These are phyloP conservation scores for Gigaspora rosea DNA, from an alignment of 192 early-diverging fungal species.

Conservation along the genomic window DNA sequence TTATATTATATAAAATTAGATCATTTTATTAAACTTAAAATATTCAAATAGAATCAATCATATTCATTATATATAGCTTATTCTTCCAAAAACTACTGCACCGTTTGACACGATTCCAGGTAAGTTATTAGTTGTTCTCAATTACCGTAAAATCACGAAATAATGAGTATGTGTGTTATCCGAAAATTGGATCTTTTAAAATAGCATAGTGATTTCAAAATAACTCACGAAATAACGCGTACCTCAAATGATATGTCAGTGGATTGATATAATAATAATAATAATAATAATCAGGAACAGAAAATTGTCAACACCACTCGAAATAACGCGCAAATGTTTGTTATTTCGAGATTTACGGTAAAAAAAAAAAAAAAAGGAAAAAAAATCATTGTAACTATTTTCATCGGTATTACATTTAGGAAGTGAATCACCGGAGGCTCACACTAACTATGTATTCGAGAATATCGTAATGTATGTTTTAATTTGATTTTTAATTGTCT, in stretches of 20 bases:
- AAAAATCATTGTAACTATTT: neutral
- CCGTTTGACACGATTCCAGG: slow-evolving; percentile 17
- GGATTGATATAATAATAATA: too few relatives aligned
- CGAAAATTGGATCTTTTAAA: neutral
- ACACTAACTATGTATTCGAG: slow-evolving; percentile 23
- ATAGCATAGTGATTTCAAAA: neutral
- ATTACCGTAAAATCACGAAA: too few relatives aligned
- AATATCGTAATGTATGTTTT: slow-evolving; percentile 24
- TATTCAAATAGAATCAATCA: neutral
- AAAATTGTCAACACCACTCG: too few relatives aligned
- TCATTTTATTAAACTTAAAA: neutral
- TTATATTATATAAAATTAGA: neutral
- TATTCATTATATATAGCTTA: slow-evolving; percentile 7
- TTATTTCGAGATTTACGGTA: too few relatives aligned
- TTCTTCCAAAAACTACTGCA: slow-evolving; percentile 2
- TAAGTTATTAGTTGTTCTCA: neutral
- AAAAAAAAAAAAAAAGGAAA: too few relatives aligned
- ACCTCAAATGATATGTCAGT: too few relatives aligned
- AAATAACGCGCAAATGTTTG: too few relatives aligned
- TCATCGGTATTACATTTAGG: neutral
- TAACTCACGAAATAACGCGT: neutral
- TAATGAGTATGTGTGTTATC: too few relatives aligned
- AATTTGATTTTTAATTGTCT: neutral
- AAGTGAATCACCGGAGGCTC: slow-evolving; percentile 27
- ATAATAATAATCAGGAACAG: too few relatives aligned